phyloP scores from a whole-genome alignment of 31 red algal genomes.

The Odonthalia washingtoniensis region DNA sequence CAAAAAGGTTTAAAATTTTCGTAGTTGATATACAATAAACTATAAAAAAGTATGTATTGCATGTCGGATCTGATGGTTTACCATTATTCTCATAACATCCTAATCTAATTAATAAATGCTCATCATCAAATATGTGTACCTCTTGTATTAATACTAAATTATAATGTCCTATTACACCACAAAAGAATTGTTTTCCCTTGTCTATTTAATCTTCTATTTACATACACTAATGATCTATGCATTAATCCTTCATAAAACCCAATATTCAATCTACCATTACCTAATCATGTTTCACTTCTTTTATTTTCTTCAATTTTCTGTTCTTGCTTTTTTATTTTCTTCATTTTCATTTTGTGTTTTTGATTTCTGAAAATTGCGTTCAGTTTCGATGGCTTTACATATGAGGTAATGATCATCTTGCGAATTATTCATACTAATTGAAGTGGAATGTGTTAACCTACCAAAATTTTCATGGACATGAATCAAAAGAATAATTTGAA shows the following conservation, averaged over 20 bases:
- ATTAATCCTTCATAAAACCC: slow-evolving; percentile 72
- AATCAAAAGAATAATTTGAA: neutral
- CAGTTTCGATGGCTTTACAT: neutral
- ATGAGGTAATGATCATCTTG: neutral
- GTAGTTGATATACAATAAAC: slow-evolving; percentile 69
- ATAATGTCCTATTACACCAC: slow-evolving; percentile 51
- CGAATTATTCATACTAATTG: neutral
- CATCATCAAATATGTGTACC: slow-evolving; percentile 80
- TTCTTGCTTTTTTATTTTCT: neutral
- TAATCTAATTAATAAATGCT: slow-evolving; percentile 69
- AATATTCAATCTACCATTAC: slow-evolving; percentile 48
- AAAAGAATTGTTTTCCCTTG: slow-evolving; percentile 49
- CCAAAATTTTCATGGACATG: neutral
- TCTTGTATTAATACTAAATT: slow-evolving; percentile 71
- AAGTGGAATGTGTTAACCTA: neutral
- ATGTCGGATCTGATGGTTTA: slow-evolving; percentile 18
- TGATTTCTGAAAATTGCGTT: neutral
- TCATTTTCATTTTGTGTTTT: no score
- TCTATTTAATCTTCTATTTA: slow-evolving; percentile 45
- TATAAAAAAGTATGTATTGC: slow-evolving; percentile 72
- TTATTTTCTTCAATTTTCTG: neutral
- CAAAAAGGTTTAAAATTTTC: slow-evolving; percentile 57
- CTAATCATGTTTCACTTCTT: slow-evolving; percentile 73
- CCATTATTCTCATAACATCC: slow-evolving; percentile 51
- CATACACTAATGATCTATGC: slow-evolving; percentile 80